Conservation (phyloP, 257 asterid species). For the Parsonsia alboflavescens region DNA sequence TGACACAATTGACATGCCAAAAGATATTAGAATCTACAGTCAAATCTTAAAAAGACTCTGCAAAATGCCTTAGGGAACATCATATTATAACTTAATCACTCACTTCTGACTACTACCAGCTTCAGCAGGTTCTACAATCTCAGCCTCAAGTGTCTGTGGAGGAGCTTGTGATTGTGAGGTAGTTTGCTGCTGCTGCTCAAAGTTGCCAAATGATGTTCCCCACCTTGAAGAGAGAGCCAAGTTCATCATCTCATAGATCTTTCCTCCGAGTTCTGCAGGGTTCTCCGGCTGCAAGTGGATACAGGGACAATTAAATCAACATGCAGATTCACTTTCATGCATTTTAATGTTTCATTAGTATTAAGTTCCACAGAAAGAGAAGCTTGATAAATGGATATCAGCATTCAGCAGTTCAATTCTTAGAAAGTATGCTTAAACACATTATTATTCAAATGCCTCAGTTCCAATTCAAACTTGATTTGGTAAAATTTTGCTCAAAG, state of each 20-base stretch:
- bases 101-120: constrained; percentile 44
- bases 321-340: not conserved
- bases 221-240: constrained; percentile 75
- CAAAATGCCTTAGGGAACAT: not conserved
- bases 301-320: not conserved
- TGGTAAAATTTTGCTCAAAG: not conserved
- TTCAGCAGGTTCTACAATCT: constrained; percentile 65
- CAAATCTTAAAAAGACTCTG: not conserved
- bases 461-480: not conserved
- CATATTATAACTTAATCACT: not conserved
- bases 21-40: not conserved
- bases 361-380: not conserved
- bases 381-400: not conserved
- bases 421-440: not conserved
- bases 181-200: constrained; percentile 42
- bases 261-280: constrained; percentile 94
- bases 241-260: constrained; percentile 95
- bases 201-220: constrained; percentile 33
- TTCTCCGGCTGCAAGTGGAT: constrained; percentile 69
- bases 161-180: constrained; percentile 24
- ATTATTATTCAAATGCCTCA: not conserved
- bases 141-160: constrained; percentile 66
- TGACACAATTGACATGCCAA: not conserved
- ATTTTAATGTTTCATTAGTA: not conserved
- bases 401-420: not conserved